A percentile compares a stretch with the other conserved stretches of the same genome.
Conservation (phyloP, 352 stramenopile genomes). For the Phytopythium chamaehyphon region DNA sequence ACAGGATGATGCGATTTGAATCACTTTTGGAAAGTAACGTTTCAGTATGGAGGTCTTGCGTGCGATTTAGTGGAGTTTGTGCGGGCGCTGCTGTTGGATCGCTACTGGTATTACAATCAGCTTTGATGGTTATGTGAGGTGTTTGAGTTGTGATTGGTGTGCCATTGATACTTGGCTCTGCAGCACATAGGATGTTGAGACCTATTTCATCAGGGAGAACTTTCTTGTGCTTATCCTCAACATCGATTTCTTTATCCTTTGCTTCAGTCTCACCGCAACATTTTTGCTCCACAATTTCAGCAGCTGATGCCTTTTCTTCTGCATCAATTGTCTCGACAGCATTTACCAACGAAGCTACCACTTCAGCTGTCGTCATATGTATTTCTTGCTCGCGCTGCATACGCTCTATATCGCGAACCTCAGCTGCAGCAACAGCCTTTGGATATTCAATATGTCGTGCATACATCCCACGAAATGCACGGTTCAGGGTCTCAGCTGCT, state of each 20-base stretch:
- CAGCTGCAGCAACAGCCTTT: background rate
- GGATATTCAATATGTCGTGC: slow-evolving; percentile 4
- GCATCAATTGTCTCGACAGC: background rate
- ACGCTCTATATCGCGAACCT: background rate
- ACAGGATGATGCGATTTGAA: slow-evolving; percentile 21
- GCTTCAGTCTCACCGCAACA: too few species aligned
- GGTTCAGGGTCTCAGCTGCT: slow-evolving; percentile 26
- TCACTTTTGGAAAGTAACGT: slow-evolving; percentile 12
- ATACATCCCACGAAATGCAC: slow-evolving; percentile 26
- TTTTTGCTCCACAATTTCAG: background rate
- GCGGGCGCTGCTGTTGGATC: background rate
- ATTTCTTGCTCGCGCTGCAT: background rate
- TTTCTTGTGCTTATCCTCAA: too few species aligned
- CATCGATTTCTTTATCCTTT: too few species aligned
- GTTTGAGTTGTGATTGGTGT: too few species aligned
- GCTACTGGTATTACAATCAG: background rate
- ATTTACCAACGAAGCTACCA: background rate
- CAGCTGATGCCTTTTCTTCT: background rate
- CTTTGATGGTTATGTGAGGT: too few species aligned
- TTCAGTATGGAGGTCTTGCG: background rate
- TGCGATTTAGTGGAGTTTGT: background rate
- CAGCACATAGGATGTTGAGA: too few species aligned
- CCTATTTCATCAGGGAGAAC: too few species aligned
- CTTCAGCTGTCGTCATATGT: background rate
- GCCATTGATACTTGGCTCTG: too few species aligned